Conservation (phyloP, 169 alveolate species). For the Cyclospora cayetanensis region DNA sequence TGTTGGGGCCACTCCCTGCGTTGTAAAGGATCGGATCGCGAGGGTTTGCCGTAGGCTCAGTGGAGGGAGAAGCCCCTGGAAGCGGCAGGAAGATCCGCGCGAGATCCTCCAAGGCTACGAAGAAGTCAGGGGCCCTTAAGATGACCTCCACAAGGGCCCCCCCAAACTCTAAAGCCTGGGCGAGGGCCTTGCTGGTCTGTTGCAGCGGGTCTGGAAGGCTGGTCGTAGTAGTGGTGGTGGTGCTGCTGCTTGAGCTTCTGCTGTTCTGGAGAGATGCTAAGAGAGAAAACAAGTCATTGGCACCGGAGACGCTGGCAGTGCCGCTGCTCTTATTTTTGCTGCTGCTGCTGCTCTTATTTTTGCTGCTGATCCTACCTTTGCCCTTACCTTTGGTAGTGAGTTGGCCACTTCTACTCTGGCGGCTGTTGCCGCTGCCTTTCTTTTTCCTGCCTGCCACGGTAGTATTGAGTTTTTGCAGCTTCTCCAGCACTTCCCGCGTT, state of each 20-base stretch:
- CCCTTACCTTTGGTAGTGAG: neutral
- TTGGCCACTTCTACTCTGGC: neutral
- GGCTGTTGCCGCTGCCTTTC: neutral
- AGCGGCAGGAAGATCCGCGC: neutral
- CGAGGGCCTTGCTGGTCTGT: neutral
- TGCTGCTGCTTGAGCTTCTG: too few species aligned
- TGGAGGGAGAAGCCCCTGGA: slow-evolving; percentile 5
- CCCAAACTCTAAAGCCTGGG: neutral
- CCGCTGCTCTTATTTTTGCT: too few species aligned
- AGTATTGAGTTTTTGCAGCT: neutral
- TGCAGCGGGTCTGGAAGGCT: neutral
- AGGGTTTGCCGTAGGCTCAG: neutral
- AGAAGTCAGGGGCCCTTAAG: neutral
- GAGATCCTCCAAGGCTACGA: neutral
- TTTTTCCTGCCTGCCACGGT: neutral
- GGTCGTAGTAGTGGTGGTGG: neutral
- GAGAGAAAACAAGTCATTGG: too few species aligned
- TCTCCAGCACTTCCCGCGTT: neutral
- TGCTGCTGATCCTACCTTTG: neutral
- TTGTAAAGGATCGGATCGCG: neutral
- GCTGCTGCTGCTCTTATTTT: neutral
- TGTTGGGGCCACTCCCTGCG: neutral
- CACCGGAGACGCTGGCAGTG: too few species aligned
- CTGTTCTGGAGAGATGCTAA: too few species aligned
- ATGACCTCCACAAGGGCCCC: neutral